phyloP scores from a whole-genome alignment of 2,329 filamentous ascomycete genomes.

The Didymella lethalis region DNA sequence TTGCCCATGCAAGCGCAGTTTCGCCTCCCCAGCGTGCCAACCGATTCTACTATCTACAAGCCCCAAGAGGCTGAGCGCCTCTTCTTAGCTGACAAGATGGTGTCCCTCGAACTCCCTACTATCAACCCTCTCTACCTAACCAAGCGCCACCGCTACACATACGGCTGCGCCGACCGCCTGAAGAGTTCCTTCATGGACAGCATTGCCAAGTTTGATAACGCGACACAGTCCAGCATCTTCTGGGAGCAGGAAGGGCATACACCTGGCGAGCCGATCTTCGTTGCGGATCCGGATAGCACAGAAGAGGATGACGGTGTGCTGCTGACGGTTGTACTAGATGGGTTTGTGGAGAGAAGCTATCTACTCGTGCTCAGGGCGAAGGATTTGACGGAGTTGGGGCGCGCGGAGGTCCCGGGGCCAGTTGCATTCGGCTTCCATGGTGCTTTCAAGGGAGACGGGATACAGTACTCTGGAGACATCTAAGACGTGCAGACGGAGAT shows the following conservation, averaged over 20 bases:
- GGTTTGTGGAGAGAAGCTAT: conserved; percentile 66
- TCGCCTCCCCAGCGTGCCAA: conserved; percentile 47
- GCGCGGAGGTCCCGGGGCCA: conserved; percentile 68
- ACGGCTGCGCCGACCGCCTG: conserved; percentile 64
- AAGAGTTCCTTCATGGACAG: conserved; percentile 68
- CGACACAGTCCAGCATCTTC: conserved; percentile 59
- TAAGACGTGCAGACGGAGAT: background rate
- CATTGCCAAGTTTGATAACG: conserved; percentile 70
- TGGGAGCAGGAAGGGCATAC: conserved; percentile 70
- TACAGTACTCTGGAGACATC: conserved; percentile 27
- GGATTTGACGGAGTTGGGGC: conserved; percentile 69
- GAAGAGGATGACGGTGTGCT: conserved; percentile 71
- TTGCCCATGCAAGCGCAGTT: conserved; percentile 44
- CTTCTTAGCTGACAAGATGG: conserved; percentile 62
- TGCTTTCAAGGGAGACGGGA: conserved; percentile 51
- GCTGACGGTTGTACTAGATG: conserved; percentile 70
- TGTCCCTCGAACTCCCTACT: conserved; percentile 67
- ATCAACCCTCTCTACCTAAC: conserved; percentile 67
- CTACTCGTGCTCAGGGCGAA: conserved; percentile 70
- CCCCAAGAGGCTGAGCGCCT: conserved; percentile 47
- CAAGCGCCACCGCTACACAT: conserved; percentile 67
- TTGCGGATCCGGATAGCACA: conserved; percentile 59
- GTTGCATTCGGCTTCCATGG: conserved; percentile 74
- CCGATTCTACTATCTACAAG: conserved; percentile 24
- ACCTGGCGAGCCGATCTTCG: conserved; percentile 74